A percentile compares a stretch with the other conserved stretches of the same genome.
Conservation (phyloP, 148 eudicot species). For the Rhododendron griersonianum region DNA sequence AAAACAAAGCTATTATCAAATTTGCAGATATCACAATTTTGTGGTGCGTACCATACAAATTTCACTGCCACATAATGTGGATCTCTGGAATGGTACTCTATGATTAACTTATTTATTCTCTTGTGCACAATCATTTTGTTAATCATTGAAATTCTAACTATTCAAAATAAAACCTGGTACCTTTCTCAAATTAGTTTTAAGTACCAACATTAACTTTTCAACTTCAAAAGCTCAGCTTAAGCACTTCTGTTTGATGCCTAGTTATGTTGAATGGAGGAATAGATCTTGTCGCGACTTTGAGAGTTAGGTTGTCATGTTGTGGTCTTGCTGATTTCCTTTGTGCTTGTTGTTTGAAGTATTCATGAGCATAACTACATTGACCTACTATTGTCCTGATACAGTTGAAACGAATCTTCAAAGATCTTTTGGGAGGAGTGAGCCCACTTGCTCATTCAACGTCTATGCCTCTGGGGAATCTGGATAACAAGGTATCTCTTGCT, state of each 20-base stretch:
- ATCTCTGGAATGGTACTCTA: not conserved
- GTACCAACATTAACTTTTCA: not conserved
- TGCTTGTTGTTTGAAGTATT: not conserved
- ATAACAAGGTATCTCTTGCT: slow-evolving; percentile 35
- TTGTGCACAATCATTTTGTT: not conserved
- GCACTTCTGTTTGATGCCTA: not conserved
- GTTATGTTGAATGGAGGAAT: not conserved
- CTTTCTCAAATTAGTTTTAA: not conserved
- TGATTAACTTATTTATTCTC: not conserved
- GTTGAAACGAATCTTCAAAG: slow-evolving; percentile 38
- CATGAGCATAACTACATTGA: not conserved
- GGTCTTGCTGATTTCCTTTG: not conserved
- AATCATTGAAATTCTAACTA: not conserved
- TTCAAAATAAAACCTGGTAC: not conserved
- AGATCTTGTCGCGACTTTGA: not conserved
- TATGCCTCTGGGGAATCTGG: slow-evolving; percentile 26
- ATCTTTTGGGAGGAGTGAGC: slow-evolving; percentile 21
- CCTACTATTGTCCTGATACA: slow-evolving; percentile 15
- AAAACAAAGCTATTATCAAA: not conserved
- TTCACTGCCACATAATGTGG: not conserved
- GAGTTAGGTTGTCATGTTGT: not conserved
- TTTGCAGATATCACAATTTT: not conserved
- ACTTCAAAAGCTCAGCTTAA: not conserved
- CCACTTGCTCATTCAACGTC: slow-evolving; percentile 28
- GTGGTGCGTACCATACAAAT: not conserved